Conservation (phyloP, 1,139 yeast genomes). For the Trichomonascaceae sp. region DNA sequence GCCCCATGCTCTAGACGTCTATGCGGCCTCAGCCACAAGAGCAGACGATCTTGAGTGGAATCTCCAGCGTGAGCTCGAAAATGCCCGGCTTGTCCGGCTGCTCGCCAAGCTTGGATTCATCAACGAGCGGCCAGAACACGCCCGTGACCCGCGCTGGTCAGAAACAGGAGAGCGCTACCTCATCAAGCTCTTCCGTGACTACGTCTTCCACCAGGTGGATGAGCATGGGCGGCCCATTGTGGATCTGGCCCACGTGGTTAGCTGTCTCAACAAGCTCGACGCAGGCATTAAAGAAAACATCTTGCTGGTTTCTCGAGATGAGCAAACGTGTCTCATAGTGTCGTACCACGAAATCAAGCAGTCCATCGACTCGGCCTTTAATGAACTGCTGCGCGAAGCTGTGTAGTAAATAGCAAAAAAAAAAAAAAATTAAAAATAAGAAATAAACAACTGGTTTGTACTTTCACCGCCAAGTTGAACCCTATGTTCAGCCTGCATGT, state of each 20-base stretch:
- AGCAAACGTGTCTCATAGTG: slow-evolving; percentile 24
- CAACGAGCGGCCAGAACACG: slow-evolving; percentile 59
- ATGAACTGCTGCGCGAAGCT: slow-evolving; percentile 33
- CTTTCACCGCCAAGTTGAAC: too few relatives aligned
- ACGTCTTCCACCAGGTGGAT: slow-evolving; percentile 73
- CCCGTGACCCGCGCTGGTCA: slow-evolving; percentile 47
- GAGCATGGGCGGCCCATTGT: slow-evolving; percentile 65
- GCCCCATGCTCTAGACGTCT: too few relatives aligned
- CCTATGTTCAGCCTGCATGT: too few relatives aligned
- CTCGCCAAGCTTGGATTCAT: slow-evolving; percentile 71
- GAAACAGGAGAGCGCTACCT: slow-evolving; percentile 70
- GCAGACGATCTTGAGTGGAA: slow-evolving; percentile 56
- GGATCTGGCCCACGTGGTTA: slow-evolving; percentile 72
- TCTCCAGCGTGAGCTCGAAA: slow-evolving; percentile 66
- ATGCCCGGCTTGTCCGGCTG: slow-evolving; percentile 73
- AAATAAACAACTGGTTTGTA: too few relatives aligned
- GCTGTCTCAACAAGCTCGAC: slow-evolving; percentile 75
- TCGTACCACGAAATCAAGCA: slow-evolving; percentile 41
- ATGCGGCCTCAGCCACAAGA: neutral
- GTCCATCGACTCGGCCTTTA: slow-evolving; percentile 57
- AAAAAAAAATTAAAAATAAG: too few relatives aligned
- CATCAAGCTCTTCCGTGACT: slow-evolving; percentile 67
- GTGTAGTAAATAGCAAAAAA: too few relatives aligned
- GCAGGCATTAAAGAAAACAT: slow-evolving; percentile 83
- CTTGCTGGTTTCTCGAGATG: slow-evolving; percentile 70